Percentiles rank a stretch among this genome's conserved stretches.
These are phyloP conservation scores for Tolypocladium guangdongense DNA, from an alignment of 2,329 filamentous ascomycete genomes.

Conservation along the genomic window DNA sequence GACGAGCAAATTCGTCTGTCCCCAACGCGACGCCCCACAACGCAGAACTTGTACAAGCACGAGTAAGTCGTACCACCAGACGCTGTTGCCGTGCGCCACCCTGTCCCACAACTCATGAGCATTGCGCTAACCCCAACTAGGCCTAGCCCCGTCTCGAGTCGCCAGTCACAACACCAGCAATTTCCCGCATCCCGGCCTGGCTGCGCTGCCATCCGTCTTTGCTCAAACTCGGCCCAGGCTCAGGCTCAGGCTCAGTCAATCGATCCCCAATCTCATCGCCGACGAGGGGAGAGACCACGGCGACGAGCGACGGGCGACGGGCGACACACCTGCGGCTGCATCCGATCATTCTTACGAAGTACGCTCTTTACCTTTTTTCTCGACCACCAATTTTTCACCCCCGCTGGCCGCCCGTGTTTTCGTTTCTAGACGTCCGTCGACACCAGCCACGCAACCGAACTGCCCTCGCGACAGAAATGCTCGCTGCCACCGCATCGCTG, in stretches of 20 bases:
- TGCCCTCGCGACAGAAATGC: constrained; percentile 1
- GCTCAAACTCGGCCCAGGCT: background rate
- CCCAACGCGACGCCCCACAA: background rate
- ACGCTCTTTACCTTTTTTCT: constrained; percentile 4
- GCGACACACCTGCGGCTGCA: constrained; percentile 1
- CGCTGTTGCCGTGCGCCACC: background rate
- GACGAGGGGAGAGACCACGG: constrained; percentile 2
- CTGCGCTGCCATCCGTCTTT: constrained; percentile 3
- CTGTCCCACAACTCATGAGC: background rate
- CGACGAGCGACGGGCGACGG: constrained; percentile 1
- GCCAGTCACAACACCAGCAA: constrained; percentile 22
- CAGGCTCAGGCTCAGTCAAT: constrained; percentile 1
- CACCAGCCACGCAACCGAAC: background rate
- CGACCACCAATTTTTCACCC: background rate
- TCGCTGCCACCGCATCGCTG: background rate
- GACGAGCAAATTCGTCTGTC: background rate
- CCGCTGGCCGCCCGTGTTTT: background rate
- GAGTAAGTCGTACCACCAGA: no score
- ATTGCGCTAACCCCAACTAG: constrained; percentile 5
- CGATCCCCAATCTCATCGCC: constrained; percentile 4
- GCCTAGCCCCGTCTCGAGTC: constrained; percentile 12
- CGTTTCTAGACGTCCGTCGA: background rate
- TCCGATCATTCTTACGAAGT: constrained; percentile 6
- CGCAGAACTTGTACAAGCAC: no score
- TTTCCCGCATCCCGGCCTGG: constrained; percentile 21